phyloP scores from a whole-genome alignment of 345 rosid species.

The Chamaenerion angustifolium region DNA sequence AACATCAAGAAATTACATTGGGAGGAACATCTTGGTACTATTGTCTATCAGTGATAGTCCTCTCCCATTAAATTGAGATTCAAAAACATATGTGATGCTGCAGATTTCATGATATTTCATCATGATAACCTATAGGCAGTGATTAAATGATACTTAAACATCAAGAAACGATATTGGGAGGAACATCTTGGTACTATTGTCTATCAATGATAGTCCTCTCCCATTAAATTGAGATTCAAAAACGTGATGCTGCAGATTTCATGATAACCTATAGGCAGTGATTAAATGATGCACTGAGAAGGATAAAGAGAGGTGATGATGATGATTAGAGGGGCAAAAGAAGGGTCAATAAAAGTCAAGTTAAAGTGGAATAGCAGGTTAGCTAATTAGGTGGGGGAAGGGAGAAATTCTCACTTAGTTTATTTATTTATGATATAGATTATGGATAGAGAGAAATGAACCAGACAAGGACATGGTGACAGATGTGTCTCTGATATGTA shows the following conservation, averaged over 20 bases:
- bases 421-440: conserved; percentile 11
- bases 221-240: too few relatives aligned
- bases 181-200: conserved; percentile 6
- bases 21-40: conserved; percentile 3
- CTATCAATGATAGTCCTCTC: conserved; percentile 14
- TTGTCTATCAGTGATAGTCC: conserved; percentile 16
- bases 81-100: too few relatives aligned
- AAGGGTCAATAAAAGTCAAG: conserved; percentile 8
- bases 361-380: conserved; percentile 2
- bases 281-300: conserved; percentile 5
- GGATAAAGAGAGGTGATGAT: conserved; percentile 2
- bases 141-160: neutral
- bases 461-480: conserved; percentile 31
- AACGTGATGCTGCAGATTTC: too few relatives aligned
- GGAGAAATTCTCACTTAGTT: conserved; percentile 17
- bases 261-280: neutral
- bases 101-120: too few relatives aligned
- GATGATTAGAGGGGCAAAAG: conserved; percentile 11
- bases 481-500: conserved; percentile 25
- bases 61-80: too few relatives aligned
- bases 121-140: too few relatives aligned
- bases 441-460: neutral
- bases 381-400: conserved; percentile 9
- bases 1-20: conserved; percentile 4
- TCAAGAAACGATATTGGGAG: conserved; percentile 4